Percentiles rank a stretch among this genome's conserved stretches.
These are phyloP conservation scores for Jaltomata sinuosa DNA, from an alignment of 257 asterid species.

Conservation along the genomic window DNA sequence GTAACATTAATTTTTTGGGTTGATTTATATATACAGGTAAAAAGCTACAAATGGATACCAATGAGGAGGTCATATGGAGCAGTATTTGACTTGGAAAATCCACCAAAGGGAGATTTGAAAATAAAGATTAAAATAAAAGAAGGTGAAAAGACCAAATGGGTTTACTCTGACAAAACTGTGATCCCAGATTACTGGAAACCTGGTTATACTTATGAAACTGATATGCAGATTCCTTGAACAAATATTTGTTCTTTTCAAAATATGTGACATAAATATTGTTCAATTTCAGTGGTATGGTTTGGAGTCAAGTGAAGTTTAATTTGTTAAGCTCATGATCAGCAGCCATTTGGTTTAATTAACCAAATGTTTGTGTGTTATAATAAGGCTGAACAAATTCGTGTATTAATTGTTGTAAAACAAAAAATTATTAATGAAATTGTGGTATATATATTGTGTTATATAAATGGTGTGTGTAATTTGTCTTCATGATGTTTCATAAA, in stretches of 20 bases:
- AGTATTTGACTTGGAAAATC: slow-evolving; percentile 13
- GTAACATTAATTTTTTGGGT: background rate
- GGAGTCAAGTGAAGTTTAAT: background rate
- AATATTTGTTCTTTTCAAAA: background rate
- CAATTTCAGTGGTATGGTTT: background rate
- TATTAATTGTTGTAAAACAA: background rate
- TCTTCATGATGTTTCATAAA: background rate
- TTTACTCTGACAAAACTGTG: background rate
- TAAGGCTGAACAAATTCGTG: background rate
- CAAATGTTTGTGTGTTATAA: background rate
- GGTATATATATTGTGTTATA: background rate
- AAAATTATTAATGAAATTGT: background rate
- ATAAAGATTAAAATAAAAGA: slow-evolving; percentile 9
- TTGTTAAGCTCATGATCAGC: background rate
- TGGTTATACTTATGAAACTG: slow-evolving; percentile 9
- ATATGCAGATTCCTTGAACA: slow-evolving; percentile 10
- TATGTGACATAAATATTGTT: background rate
- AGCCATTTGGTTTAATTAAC: background rate
- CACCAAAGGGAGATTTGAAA: slow-evolving; percentile 6
- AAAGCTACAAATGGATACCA: background rate
- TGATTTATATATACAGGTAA: background rate
- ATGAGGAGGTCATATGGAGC: slow-evolving; percentile 19
- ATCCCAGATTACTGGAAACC: slow-evolving; percentile 14
- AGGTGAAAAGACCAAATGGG: slow-evolving; percentile 3
- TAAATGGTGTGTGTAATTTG: background rate